phyloP scores from a whole-genome alignment of 306 rosid genomes.

The Casuarina equisetifolia region DNA sequence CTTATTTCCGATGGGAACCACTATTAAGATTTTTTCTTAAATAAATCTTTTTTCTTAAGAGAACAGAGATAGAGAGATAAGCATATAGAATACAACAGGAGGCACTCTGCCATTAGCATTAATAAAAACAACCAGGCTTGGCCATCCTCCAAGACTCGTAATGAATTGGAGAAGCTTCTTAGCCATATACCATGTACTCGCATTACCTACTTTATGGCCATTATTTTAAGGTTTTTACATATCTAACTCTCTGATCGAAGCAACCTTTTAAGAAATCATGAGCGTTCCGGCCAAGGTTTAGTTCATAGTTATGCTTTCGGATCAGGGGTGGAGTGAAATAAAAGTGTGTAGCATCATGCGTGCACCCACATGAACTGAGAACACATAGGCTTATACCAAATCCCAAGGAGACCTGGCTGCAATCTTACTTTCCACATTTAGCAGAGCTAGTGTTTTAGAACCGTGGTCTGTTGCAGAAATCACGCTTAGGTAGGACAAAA shows the following conservation, averaged over 20 bases:
- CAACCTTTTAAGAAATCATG: conserved; percentile 8
- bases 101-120: conserved; percentile 31
- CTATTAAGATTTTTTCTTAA: background rate
- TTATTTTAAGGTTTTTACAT: conserved; percentile 2
- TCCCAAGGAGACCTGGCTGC: conserved; percentile 16
- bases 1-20: too few species aligned
- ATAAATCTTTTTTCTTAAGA: conserved; percentile 20
- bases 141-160: conserved; percentile 20
- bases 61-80: conserved; percentile 16
- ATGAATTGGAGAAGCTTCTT: conserved; percentile 29
- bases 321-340: background rate
- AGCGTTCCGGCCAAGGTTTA: conserved; percentile 10
- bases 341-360: background rate
- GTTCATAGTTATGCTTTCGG: background rate
- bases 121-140: conserved; percentile 36
- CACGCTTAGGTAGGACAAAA: conserved; percentile 12
- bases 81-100: conserved; percentile 20
- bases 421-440: conserved; percentile 28
- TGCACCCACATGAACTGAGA: conserved; percentile 9
- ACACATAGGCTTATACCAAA: conserved; percentile 7
- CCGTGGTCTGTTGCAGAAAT: conserved; percentile 23
- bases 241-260: conserved; percentile 19
- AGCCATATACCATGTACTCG: background rate
- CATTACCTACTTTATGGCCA: background rate
- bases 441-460: background rate